Conservation (phyloP, 2,329 filamentous ascomycete species). For the Chaetomiaceae sp. region DNA sequence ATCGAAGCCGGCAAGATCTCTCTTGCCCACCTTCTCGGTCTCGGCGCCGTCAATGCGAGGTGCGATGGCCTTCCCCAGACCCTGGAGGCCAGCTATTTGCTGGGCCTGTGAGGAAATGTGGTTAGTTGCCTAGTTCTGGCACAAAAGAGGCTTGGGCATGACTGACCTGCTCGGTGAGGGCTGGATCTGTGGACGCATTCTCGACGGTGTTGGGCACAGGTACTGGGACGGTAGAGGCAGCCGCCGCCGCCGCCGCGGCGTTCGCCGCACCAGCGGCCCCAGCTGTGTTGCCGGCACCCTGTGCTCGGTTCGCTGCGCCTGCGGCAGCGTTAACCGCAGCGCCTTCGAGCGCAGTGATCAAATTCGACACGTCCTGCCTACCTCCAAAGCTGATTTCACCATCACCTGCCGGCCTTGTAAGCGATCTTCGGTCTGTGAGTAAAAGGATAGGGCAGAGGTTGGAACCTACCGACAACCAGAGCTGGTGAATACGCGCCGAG, state of each 20-base stretch:
- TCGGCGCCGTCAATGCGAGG: conserved; percentile 32
- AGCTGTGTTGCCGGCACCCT: conserved; percentile 23
- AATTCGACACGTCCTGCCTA: conserved; percentile 40
- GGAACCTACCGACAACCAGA: conserved; percentile 34
- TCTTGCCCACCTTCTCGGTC: conserved; percentile 31
- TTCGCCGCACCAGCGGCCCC: conserved; percentile 7
- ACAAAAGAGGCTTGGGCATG: neutral
- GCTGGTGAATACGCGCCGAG: conserved; percentile 43
- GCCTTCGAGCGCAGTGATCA: conserved; percentile 45
- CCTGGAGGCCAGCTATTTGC: conserved; percentile 42
- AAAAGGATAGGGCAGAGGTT: neutral
- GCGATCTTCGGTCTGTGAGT: neutral
- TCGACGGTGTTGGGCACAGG: conserved; percentile 23
- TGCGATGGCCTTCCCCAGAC: conserved; percentile 47
- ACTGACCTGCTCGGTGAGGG: conserved; percentile 36
- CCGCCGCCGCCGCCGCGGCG: neutral
- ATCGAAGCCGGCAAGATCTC: conserved; percentile 45
- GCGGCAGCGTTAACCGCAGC: conserved; percentile 40
- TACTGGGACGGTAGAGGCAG: neutral
- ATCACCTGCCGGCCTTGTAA: conserved; percentile 32
- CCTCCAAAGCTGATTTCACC: conserved; percentile 47
- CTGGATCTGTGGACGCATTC: conserved; percentile 29
- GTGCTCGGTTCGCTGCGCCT: conserved; percentile 27
- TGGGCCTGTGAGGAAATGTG: conserved; percentile 28
- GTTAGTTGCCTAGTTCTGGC: neutral